A percentile compares a stretch with the other conserved stretches of the same genome.
Conservation (phyloP, 495 filamentous ascomycete species). For the Xylaria acuta region DNA sequence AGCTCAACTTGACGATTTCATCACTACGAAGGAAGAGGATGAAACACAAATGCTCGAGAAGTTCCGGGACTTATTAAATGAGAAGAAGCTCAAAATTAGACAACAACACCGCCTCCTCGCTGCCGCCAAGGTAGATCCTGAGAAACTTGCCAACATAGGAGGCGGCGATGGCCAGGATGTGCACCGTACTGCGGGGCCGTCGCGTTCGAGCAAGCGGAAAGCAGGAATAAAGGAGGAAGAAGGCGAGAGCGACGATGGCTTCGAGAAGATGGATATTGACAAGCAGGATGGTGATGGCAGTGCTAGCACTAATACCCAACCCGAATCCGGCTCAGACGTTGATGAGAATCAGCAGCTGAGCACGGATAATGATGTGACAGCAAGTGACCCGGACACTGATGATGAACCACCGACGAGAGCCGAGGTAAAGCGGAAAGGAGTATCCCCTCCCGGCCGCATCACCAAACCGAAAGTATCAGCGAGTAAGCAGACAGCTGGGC, state of each 20-base stretch:
- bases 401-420: constrained; percentile 46
- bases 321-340: constrained; percentile 14
- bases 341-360: constrained; percentile 46
- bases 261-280: constrained; percentile 68
- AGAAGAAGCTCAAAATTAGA: constrained; percentile 90
- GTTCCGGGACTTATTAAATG: constrained; percentile 75
- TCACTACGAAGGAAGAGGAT: constrained; percentile 68
- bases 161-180: constrained; percentile 27
- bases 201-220: constrained; percentile 60
- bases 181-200: constrained; percentile 37
- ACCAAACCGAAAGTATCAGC: constrained; percentile 30
- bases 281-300: constrained; percentile 18
- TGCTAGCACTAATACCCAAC: neutral
- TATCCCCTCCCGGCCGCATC: neutral
- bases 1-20: constrained; percentile 67
- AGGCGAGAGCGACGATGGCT: constrained; percentile 50
- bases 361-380: constrained; percentile 50
- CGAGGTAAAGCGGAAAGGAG: constrained; percentile 26
- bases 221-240: constrained; percentile 48
- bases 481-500: constrained; percentile 26
- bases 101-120: constrained; percentile 76
- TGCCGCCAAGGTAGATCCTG: constrained; percentile 62
- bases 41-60: constrained; percentile 75
- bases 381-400: constrained; percentile 51
- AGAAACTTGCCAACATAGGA: constrained; percentile 39